phyloP scores from a whole-genome alignment of 805 yeast genomes.

The Zygosaccharomyces gambellarensis region DNA sequence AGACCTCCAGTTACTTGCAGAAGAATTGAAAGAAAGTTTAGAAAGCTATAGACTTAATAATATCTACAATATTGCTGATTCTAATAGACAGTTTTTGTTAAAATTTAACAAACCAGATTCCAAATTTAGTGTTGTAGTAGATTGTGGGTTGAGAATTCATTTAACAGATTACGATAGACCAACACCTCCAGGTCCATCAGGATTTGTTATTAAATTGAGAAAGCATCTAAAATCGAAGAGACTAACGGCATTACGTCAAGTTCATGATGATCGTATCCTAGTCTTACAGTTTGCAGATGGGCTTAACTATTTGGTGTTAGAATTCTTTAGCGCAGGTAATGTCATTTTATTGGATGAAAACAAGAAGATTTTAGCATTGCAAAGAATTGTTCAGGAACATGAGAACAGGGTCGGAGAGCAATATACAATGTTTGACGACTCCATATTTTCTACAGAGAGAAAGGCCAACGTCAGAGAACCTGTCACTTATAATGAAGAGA shows the following conservation, averaged over 20 bases:
- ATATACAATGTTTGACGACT: constrained; percentile 56
- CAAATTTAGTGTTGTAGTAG: constrained; percentile 68
- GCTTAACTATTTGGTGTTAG: constrained; percentile 67
- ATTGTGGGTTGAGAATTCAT: constrained; percentile 81
- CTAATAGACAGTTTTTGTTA: constrained; percentile 65
- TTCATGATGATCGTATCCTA: constrained; percentile 75
- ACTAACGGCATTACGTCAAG: constrained; percentile 64
- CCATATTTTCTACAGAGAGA: constrained; percentile 36
- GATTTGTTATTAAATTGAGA: constrained; percentile 78
- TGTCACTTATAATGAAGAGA: constrained; percentile 9
- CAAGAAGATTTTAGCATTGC: constrained; percentile 62
- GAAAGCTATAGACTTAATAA: constrained; percentile 72
- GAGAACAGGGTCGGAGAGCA: constrained; percentile 67
- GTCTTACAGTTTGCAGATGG: constrained; percentile 86
- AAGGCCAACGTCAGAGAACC: constrained; percentile 5
- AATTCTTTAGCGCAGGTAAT: constrained; percentile 94
- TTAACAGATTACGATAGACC: constrained; percentile 76
- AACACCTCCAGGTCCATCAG: constrained; percentile 75
- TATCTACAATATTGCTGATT: constrained; percentile 72
- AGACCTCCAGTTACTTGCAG: constrained; percentile 67
- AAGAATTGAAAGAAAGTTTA: constrained; percentile 56
- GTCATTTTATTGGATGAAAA: constrained; percentile 70
- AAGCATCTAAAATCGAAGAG: constrained; percentile 81
- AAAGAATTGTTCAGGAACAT: constrained; percentile 72
- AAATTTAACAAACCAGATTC: constrained; percentile 83